These are phyloP conservation scores for Plantago major DNA, from an alignment of 257 asterid species.

Conservation along the genomic window DNA sequence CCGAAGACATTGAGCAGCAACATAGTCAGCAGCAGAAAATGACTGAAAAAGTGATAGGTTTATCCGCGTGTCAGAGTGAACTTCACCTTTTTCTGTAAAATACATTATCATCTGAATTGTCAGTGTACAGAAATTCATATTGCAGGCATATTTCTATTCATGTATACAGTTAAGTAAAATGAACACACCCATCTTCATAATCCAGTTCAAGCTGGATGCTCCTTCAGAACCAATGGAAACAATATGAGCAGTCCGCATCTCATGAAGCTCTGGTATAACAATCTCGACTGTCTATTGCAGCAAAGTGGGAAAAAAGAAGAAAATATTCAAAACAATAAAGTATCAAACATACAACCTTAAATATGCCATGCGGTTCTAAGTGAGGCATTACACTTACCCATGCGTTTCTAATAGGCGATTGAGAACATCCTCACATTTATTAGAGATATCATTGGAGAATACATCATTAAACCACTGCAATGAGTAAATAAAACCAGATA, in stretches of 20 bases:
- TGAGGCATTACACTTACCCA: constrained; percentile 57
- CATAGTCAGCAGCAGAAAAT: constrained; percentile 85
- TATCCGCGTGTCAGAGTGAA: constrained; percentile 75
- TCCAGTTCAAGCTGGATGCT: constrained; percentile 62
- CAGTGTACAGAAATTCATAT: background rate
- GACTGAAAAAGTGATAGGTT: constrained; percentile 84
- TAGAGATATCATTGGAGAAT: constrained; percentile 77
- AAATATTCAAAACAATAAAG: constrained; percentile 9
- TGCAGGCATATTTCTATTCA: constrained; percentile 13
- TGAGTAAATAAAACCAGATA: constrained; percentile 14
- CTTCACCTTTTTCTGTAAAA: constrained; percentile 49
- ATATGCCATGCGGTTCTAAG: constrained; percentile 14
- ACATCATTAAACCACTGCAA: constrained; percentile 95
- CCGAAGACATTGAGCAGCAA: constrained; percentile 96
- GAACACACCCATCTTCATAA: constrained; percentile 75
- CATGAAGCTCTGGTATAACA: constrained; percentile 82
- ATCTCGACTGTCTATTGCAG: constrained; percentile 75
- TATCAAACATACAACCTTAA: constrained; percentile 10
- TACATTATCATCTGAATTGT: constrained; percentile 21
- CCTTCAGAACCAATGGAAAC: constrained; percentile 90
- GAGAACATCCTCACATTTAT: constrained; percentile 77
- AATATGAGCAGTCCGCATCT: constrained; percentile 88
- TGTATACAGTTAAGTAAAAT: constrained; percentile 14
- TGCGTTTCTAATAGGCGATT: constrained; percentile 59
- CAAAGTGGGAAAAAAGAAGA: constrained; percentile 23